Conservation (phyloP, 1,139 yeast species). For the Citeromyces siamensis region DNA sequence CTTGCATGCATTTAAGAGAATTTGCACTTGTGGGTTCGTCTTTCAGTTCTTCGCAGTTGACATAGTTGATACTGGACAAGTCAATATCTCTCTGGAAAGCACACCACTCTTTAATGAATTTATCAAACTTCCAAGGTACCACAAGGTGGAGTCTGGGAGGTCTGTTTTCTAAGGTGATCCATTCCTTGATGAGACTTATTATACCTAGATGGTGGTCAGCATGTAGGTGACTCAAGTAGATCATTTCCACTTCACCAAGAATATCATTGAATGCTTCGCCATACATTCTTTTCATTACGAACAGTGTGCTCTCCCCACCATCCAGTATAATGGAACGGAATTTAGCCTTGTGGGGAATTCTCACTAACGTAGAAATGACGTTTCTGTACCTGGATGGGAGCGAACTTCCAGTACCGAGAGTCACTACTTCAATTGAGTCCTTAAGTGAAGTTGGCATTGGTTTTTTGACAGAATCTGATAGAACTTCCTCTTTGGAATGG, state of each 20-base stretch:
- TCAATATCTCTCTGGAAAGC: slow-evolving; percentile 30
- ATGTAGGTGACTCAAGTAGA: slow-evolving; percentile 83
- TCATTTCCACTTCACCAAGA: slow-evolving; percentile 43
- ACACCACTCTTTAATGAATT: slow-evolving; percentile 62
- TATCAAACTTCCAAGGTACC: slow-evolving; percentile 65
- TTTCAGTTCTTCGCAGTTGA: slow-evolving; percentile 6
- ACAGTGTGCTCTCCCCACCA: slow-evolving; percentile 90
- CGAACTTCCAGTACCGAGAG: slow-evolving; percentile 93
- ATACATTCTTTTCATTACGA: slow-evolving; percentile 53
- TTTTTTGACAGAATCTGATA: slow-evolving; percentile 6
- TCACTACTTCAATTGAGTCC: slow-evolving; percentile 56
- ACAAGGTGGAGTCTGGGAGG: slow-evolving; percentile 31
- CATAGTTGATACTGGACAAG: slow-evolving; percentile 22
- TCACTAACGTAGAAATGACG: slow-evolving; percentile 65
- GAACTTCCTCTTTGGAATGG: slow-evolving; percentile 5
- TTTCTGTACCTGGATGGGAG: slow-evolving; percentile 78
- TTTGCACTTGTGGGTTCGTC: slow-evolving; percentile 14
- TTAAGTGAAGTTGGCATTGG: slow-evolving; percentile 18
- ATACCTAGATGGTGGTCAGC: slow-evolving; percentile 96
- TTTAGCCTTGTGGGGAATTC: slow-evolving; percentile 38
- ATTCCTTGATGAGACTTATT: slow-evolving; percentile 51
- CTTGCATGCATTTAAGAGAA: slow-evolving; percentile 10
- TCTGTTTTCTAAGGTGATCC: slow-evolving; percentile 34
- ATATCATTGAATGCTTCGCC: slow-evolving; percentile 16
- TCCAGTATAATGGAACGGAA: slow-evolving; percentile 42